Evolutionary conservation across 345 rosid species (phyloP).

Genomic region (Nasturtium officinale): DNA sequence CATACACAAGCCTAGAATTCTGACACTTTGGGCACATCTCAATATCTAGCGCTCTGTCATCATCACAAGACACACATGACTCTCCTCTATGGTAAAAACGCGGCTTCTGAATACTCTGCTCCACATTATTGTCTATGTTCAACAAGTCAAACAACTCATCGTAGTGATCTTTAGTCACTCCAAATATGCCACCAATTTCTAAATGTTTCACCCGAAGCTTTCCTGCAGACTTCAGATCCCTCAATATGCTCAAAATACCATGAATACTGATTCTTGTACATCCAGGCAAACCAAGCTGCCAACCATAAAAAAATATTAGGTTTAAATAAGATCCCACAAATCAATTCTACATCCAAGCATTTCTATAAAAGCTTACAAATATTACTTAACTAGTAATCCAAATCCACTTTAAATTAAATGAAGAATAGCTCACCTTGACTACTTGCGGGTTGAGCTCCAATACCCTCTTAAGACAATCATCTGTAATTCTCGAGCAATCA

Average conservation of each 20-base stretch:
- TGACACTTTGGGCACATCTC: constrained; percentile 90
- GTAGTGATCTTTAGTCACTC: constrained; percentile 65
- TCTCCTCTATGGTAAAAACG: constrained; percentile 68
- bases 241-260: constrained; percentile 66
- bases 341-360: not conserved
- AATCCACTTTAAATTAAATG: not conserved
- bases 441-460: constrained; percentile 67
- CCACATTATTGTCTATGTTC: constrained; percentile 45
- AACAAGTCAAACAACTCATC: constrained; percentile 65
- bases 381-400: not conserved
- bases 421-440: constrained; percentile 57
- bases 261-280: constrained; percentile 76
- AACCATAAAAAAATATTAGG: constrained; percentile 23
- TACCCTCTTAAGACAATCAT: constrained; percentile 63
- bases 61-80: constrained; percentile 64
- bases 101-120: constrained; percentile 52
- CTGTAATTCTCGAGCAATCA: constrained; percentile 75
- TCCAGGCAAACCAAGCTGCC: constrained; percentile 87
- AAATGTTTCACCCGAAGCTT: constrained; percentile 64
- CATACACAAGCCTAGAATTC: constrained; percentile 76
- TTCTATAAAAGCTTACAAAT: not conserved
- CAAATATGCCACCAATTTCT: constrained; percentile 76
- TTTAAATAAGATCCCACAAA: not conserved
- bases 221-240: constrained; percentile 55
- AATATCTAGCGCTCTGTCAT: constrained; percentile 74